A percentile compares a stretch with the other conserved stretches of the same genome.
Evolutionary conservation across 2,329 filamentous ascomycete species (phyloP).

Genomic region (Aureobasidium zeae): DNA sequence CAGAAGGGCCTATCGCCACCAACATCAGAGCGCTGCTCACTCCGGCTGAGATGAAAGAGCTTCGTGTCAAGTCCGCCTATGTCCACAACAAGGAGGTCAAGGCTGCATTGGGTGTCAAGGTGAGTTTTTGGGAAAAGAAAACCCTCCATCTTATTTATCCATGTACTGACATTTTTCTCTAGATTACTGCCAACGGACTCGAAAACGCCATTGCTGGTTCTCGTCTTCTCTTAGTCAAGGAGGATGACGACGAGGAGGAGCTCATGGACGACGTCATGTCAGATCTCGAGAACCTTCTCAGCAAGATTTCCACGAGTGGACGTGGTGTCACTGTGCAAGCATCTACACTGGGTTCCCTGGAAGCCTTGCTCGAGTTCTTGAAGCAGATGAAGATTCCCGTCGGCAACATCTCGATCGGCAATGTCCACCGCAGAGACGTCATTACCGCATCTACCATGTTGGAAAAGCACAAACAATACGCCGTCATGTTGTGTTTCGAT

Average conservation of each 20-base stretch:
- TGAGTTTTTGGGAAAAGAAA: background rate
- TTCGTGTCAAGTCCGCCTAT: constrained; percentile 91
- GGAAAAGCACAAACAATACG: constrained; percentile 87
- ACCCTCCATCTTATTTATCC: background rate
- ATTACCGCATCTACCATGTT: constrained; percentile 92
- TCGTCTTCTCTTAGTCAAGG: constrained; percentile 83
- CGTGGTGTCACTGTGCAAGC: constrained; percentile 95
- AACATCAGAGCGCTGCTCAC: constrained; percentile 93
- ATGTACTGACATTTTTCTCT: background rate
- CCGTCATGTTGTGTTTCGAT: constrained; percentile 99
- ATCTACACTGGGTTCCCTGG: constrained; percentile 91
- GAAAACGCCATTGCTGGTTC: constrained; percentile 96
- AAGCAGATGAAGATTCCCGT: constrained; percentile 95
- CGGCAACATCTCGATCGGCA: constrained; percentile 91
- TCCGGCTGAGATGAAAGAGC: constrained; percentile 82
- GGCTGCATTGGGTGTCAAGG: constrained; percentile 90
- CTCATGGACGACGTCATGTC: constrained; percentile 93
- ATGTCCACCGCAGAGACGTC: constrained; percentile 95
- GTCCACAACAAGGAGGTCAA: constrained; percentile 99
- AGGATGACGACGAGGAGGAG: constrained; percentile 85
- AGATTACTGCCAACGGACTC: constrained; percentile 86
- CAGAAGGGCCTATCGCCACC: constrained; percentile 90
- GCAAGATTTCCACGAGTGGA: constrained; percentile 81
- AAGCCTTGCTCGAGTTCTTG: constrained; percentile 92
- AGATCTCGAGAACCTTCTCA: constrained; percentile 84